Evolutionary conservation across 805 yeast species (phyloP).

Genomic region (Myxozyma monticola): DNA sequence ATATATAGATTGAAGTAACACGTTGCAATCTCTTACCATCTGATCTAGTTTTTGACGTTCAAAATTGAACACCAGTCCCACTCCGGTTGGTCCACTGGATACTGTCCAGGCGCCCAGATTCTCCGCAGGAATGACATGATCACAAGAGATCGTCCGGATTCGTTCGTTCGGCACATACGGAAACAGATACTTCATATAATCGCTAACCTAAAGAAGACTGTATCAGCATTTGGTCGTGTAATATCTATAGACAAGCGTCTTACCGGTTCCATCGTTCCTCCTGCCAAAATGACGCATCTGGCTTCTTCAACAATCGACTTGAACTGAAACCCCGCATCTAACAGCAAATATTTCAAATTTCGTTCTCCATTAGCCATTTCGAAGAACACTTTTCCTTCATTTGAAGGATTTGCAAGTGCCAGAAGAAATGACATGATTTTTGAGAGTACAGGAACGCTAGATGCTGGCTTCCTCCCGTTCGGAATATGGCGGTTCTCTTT

Average conservation of each 20-base stretch:
- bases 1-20: not conserved
- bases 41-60: slow-evolving; percentile 52
- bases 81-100: slow-evolving; percentile 33
- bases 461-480: slow-evolving; percentile 1
- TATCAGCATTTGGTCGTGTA: not conserved
- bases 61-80: slow-evolving; percentile 64
- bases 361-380: slow-evolving; percentile 42
- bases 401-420: slow-evolving; percentile 68
- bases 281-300: slow-evolving; percentile 75
- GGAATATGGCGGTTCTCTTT: not conserved
- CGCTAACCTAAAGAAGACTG: slow-evolving; percentile 46
- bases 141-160: slow-evolving; percentile 65
- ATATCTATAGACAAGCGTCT: not conserved
- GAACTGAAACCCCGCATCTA: slow-evolving; percentile 77
- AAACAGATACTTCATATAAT: slow-evolving; percentile 63
- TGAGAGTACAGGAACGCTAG: slow-evolving; percentile 57
- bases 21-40: slow-evolving; percentile 35
- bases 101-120: slow-evolving; percentile 66
- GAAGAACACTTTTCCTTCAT: slow-evolving; percentile 78
- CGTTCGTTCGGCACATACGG: slow-evolving; percentile 51
- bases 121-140: slow-evolving; percentile 74
- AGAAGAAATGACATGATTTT: slow-evolving; percentile 64
- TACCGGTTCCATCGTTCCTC: slow-evolving; percentile 92
- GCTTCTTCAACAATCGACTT: slow-evolving; percentile 63
- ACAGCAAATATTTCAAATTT: slow-evolving; percentile 63